Percentiles rank a stretch among this genome's conserved stretches.
Evolutionary conservation across 345 rosid species (phyloP).

Genomic region (Clarkia xantiana): DNA sequence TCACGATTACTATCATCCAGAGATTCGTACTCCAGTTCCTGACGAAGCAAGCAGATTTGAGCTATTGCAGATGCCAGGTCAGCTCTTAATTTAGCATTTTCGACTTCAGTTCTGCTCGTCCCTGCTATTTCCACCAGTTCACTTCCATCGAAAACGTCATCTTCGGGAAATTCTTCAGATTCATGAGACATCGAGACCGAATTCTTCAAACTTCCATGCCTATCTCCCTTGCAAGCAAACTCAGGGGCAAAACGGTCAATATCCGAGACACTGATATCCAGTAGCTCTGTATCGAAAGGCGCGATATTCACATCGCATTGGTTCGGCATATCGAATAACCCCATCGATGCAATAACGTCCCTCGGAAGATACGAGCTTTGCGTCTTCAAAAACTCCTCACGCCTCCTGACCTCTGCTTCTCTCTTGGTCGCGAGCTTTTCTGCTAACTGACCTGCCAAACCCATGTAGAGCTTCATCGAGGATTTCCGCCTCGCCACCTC

Average conservation of each 20-base stretch:
- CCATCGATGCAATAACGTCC: constrained; percentile 72
- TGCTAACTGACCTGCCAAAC: constrained; percentile 95
- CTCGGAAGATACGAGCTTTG: constrained; percentile 54
- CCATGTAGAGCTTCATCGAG: constrained; percentile 95
- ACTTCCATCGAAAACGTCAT: constrained; percentile 45
- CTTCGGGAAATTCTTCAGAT: constrained; percentile 26
- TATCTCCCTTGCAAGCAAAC: constrained; percentile 2
- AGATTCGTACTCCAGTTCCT: constrained; percentile 50
- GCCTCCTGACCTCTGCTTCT: constrained; percentile 74
- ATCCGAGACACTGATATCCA: constrained; percentile 63
- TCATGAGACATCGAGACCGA: constrained; percentile 55
- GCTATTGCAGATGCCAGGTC: constrained; percentile 95
- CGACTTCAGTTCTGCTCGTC: constrained; percentile 90
- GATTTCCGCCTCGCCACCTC: constrained; percentile 87
- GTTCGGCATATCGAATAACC: constrained; percentile 69
- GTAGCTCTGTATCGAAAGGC: constrained; percentile 67
- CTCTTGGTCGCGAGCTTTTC: constrained; percentile 87
- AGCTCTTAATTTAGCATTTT: constrained; percentile 92
- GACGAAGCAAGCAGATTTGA: constrained; percentile 46
- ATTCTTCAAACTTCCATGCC: constrained; percentile 3
- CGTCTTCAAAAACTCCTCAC: constrained; percentile 70
- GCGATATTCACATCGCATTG: constrained; percentile 89
- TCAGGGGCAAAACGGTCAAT: constrained; percentile 80
- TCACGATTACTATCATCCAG: constrained; percentile 54
- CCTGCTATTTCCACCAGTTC: constrained; percentile 81